Base-by-base conservation (phyloP, 108 stramenopile genomes). In the Cyclotella cryptica region DNA sequence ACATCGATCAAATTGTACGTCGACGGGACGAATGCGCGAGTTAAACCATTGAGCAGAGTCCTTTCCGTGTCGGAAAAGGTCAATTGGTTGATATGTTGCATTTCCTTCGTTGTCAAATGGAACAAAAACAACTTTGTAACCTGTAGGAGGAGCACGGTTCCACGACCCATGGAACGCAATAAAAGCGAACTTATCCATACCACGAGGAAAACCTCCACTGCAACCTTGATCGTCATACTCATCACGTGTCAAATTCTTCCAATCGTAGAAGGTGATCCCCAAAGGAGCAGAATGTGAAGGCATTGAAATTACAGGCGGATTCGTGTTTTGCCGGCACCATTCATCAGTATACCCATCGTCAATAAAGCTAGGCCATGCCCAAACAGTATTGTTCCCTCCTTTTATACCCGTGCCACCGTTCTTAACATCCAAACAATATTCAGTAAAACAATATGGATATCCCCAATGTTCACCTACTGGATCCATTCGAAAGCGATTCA, bases 391-490 rank as follows among this genome's bases (percentile, higher is more conserved):
- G 42, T 58, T 58, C 35, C 66, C 75, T 46, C 84, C 84, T 44
- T 80, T 78, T 26, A 64, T 69, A 41, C 65, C 75, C 9, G 87
- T 83, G 27, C 74, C 79, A 66, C 87, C 88, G 40, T 42, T 41
- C 30, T 41, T 61, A 6, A 42, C 15, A 9, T 85, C 68, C 58
- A 93, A 65, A 46, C 76, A 68, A 65, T 80, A 93, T 76, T 93
- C 92, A 10, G 85, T 89, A 80, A 84, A 93, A 70, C 92, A 93
- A 46, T 85, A 89, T 12, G 92, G 92, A 69, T 91, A 91, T 39
- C 92, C 92, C 66, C 78, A 90, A 69, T 85, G 78, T 26, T 86
- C 77, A 0, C 86, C 88, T 2, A 59, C 83, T 72, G 84, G 86
- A 30, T 84, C 86, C 66, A 87, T 75, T 7, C 40, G 57, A 66